Conservation (phyloP, 495 filamentous ascomycete species). For the Umbilicaria muhlenbergii region DNA sequence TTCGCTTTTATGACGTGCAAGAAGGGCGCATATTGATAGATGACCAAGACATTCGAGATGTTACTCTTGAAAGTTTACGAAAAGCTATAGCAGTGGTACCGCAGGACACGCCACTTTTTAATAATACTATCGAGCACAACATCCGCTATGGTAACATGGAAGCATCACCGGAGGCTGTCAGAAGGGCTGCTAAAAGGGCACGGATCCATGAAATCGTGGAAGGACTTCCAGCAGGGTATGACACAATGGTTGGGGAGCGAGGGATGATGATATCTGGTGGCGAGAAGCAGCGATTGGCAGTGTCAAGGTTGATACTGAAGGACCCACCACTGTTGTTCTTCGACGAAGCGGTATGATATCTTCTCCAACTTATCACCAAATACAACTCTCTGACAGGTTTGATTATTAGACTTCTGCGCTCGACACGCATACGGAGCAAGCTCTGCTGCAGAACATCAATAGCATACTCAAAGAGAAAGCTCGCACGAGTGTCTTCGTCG, state of each 20-base stretch:
- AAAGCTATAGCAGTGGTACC: constrained; percentile 88
- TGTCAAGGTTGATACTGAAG: constrained; percentile 76
- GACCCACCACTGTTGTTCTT: constrained; percentile 91
- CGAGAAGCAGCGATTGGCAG: constrained; percentile 87
- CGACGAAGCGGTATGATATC: constrained; percentile 63
- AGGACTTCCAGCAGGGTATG: constrained; percentile 67
- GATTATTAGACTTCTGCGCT: constrained; percentile 60
- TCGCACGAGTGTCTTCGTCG: constrained; percentile 85
- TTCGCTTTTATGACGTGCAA: constrained; percentile 89
- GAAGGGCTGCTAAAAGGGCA: constrained; percentile 62
- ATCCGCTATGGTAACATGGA: constrained; percentile 86
- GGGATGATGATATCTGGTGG: constrained; percentile 98
- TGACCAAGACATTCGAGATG: constrained; percentile 77
- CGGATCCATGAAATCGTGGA: constrained; percentile 72
- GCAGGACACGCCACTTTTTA: constrained; percentile 94
- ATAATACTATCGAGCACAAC: constrained; percentile 88
- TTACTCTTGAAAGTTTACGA: constrained; percentile 67
- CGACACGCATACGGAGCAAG: constrained; percentile 91
- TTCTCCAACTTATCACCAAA: not conserved
- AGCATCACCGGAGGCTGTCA: constrained; percentile 56
- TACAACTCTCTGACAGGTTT: constrained; percentile 4
- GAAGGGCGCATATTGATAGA: constrained; percentile 79
- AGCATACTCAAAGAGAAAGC: constrained; percentile 78
- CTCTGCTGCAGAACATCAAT: constrained; percentile 84
- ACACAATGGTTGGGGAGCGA: constrained; percentile 86